Conservation (phyloP, 768 basidiomycete genomes). For the Hericium erinaceus region DNA sequence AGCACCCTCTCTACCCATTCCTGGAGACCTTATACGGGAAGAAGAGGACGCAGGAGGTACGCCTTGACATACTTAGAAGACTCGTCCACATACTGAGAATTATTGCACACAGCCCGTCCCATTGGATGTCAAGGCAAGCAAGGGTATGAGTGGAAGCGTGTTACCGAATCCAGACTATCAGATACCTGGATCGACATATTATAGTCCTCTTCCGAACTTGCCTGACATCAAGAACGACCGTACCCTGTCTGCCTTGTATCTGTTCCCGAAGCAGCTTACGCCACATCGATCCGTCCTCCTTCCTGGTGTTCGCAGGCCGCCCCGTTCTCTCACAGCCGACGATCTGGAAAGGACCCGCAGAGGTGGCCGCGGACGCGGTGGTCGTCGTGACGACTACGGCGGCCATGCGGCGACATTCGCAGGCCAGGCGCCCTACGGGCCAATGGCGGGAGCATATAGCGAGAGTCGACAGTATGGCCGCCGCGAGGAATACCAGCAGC, state of each 20-base stretch:
- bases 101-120: constrained; percentile 49
- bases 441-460: constrained; percentile 25
- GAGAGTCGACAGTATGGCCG: constrained; percentile 44
- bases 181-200: constrained; percentile 87
- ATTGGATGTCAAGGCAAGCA: constrained; percentile 59
- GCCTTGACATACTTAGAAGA: constrained; percentile 13
- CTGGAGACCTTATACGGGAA: constrained; percentile 89
- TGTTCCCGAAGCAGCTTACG: constrained; percentile 78
- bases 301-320: constrained; percentile 53
- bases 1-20: constrained; percentile 79
- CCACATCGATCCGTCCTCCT: constrained; percentile 83
- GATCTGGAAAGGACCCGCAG: constrained; percentile 65
- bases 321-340: constrained; percentile 49
- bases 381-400: not conserved
- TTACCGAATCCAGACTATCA: constrained; percentile 73
- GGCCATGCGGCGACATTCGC: not conserved
- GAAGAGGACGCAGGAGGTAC: constrained; percentile 69
- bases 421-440: constrained; percentile 2
- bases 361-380: constrained; percentile 28
- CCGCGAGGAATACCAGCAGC: constrained; percentile 20
- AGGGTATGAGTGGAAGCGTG: constrained; percentile 73
- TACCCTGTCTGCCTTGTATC: constrained; percentile 79
- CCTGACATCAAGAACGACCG: constrained; percentile 82
- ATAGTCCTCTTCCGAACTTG: constrained; percentile 58
- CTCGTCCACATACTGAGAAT: constrained; percentile 3